Percentiles rank a stretch among this genome's conserved stretches.
Conservation (phyloP, 495 filamentous ascomycete genomes). For the Xylaria acuta region DNA sequence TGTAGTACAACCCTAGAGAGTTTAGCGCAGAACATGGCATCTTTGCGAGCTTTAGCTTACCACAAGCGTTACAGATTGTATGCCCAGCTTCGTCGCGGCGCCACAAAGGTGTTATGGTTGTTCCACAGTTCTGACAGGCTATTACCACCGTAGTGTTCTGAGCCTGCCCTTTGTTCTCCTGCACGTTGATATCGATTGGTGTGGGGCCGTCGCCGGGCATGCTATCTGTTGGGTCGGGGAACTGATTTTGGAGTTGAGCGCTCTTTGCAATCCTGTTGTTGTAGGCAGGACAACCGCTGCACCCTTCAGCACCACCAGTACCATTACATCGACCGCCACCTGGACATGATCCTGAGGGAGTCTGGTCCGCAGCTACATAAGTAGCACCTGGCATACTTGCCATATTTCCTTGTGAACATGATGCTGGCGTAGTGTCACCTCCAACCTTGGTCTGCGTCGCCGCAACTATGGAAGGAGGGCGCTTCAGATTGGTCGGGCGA, state of each 20-base stretch:
- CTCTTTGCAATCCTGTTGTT: constrained; percentile 96
- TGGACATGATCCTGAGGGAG: constrained; percentile 83
- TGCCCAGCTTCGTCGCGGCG: constrained; percentile 92
- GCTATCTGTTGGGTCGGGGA: constrained; percentile 38
- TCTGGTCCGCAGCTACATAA: constrained; percentile 77
- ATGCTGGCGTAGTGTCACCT: constrained; percentile 42
- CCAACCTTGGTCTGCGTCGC: constrained; percentile 46
- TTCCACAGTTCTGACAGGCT: constrained; percentile 96
- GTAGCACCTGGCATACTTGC: constrained; percentile 66
- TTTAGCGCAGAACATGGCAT: constrained; percentile 27
- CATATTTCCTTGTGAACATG: constrained; percentile 38
- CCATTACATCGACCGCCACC: constrained; percentile 96
- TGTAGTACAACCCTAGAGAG: constrained; percentile 86
- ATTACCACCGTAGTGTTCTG: constrained; percentile 77
- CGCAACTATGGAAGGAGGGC: constrained; percentile 56
- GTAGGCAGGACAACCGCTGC: constrained; percentile 93
- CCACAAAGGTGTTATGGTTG: constrained; percentile 96
- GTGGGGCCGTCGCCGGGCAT: constrained; percentile 44
- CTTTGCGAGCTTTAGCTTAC: constrained; percentile 61
- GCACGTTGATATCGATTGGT: constrained; percentile 55
- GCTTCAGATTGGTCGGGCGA: constrained; percentile 87
- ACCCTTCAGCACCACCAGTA: constrained; percentile 94
- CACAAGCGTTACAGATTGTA: constrained; percentile 98
- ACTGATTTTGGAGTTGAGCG: constrained; percentile 64
- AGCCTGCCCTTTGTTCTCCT: constrained; percentile 44